A percentile compares a stretch with the other conserved stretches of the same genome.
Evolutionary conservation across 1,284 basidiomycete species (phyloP).

Genomic region (Coniophora puteana): DNA sequence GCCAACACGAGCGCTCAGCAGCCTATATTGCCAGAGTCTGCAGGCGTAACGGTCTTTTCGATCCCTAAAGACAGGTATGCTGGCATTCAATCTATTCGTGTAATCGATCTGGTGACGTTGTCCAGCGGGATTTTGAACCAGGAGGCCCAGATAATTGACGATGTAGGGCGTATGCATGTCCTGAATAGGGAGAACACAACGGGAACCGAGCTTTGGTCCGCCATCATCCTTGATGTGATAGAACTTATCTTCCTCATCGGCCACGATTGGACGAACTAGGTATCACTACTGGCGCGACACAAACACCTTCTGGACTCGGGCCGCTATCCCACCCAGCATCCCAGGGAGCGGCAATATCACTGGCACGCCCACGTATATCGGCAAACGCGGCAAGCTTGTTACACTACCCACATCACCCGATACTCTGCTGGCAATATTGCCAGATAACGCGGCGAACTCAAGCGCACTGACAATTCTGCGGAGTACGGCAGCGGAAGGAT

Average conservation of each 20-base stretch:
- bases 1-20: constrained; percentile 21
- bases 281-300: constrained; percentile 41
- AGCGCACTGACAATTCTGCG: constrained; percentile 32
- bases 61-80: constrained; percentile 39
- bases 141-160: constrained; percentile 38
- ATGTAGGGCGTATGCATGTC: constrained; percentile 35
- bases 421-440: constrained; percentile 31
- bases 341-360: constrained; percentile 34
- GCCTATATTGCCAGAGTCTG: constrained; percentile 33
- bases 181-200: constrained; percentile 41
- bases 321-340: constrained; percentile 29
- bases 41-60: constrained; percentile 37
- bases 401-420: constrained; percentile 16
- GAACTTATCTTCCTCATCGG: background rate
- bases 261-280: too few relatives aligned
- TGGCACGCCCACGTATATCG: constrained; percentile 36
- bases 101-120: background rate
- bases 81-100: background rate
- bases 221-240: background rate
- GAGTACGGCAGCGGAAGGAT: constrained; percentile 31
- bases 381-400: constrained; percentile 39
- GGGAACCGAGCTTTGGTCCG: constrained; percentile 34
- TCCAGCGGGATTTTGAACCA: constrained; percentile 40
- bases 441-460: constrained; percentile 35
- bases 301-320: constrained; percentile 34